Base-by-base conservation (phyloP, 2,329 filamentous ascomycete genomes). In the Fusarium staphyleae region DNA sequence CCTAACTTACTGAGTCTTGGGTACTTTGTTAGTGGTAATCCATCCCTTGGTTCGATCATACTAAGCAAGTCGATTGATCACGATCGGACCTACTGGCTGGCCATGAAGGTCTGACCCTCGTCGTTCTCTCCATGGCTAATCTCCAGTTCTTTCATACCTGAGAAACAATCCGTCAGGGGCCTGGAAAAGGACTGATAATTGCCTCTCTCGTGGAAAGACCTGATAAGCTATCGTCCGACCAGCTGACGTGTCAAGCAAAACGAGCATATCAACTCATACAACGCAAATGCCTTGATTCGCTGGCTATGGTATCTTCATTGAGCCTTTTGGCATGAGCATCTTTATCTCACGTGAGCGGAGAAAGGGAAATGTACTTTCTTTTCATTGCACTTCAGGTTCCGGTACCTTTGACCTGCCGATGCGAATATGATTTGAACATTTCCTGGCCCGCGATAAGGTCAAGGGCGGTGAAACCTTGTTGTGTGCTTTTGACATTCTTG, bases 91-190 rank as follows among this genome's bases (percentile, higher is more conserved):
- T 34, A 22, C 52, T 42, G 45, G 34, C 44, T 39, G 39, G 26
- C 46, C 26, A 39, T 37, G 35, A 43, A 56, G 28, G 39, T 29
- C n/a, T 39, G 37, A 12, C 24, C 16, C 29, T 29, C 40, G 30
- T 15, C 41, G 24, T 35, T 29, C 34, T 24, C 43, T 33, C 33
- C 18, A 43, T 51, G 43, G 36, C 40, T 55, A 55, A 62, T 66
- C 47, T 63, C 59, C 34, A 46, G 33, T 14, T n/a, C 33, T 10
- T 29, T 41, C 46, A 35, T 35, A 29, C 15, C 37, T 32, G 48
- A 48, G 28, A 42, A 49, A 36, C 37, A 34, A 34, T 16, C 22
- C 13, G n/a, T 26, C 15, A 22, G 16, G 26, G 29, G 22, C n/a
- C 18, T 48, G 29, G 22, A 10, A 30, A 28, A 48, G 22, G 16